Evolutionary conservation across 768 basidiomycete species (phyloP).

Genomic region (Hydnomerulius pinastri): DNA sequence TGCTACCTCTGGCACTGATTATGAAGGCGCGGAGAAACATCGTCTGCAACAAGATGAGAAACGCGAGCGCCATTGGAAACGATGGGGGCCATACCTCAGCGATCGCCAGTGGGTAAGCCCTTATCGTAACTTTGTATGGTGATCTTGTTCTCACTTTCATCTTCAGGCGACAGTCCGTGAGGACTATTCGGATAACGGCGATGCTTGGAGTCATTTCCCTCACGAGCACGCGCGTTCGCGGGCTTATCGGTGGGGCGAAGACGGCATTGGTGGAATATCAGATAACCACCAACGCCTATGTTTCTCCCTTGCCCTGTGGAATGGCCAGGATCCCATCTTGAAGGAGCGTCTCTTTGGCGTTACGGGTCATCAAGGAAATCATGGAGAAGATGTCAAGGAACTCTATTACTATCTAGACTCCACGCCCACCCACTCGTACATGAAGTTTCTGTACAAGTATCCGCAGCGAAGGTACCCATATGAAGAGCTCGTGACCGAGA

Average conservation of each 20-base stretch:
- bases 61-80: slow-evolving; percentile 91
- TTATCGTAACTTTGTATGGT: not conserved
- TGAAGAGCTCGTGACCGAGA: slow-evolving; percentile 89
- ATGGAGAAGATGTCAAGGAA: slow-evolving; percentile 99
- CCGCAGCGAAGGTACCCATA: slow-evolving; percentile 93
- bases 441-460: slow-evolving; percentile 99
- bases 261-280: slow-evolving; percentile 95
- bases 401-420: slow-evolving; percentile 98
- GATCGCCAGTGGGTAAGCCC: slow-evolving; percentile 93
- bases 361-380: slow-evolving; percentile 97
- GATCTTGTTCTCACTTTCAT: not conserved
- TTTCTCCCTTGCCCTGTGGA: slow-evolving; percentile 92
- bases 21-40: slow-evolving; percentile 80
- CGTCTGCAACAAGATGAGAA: slow-evolving; percentile 82
- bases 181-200: slow-evolving; percentile 95
- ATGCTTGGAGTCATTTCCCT: slow-evolving; percentile 95
- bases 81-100: slow-evolving; percentile 97
- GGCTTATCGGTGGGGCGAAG: slow-evolving; percentile 98
- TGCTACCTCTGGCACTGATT: slow-evolving; percentile 64
- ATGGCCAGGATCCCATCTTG: slow-evolving; percentile 89
- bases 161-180: slow-evolving; percentile 94
- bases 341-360: slow-evolving; percentile 97
- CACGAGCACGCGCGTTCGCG: slow-evolving; percentile 92
- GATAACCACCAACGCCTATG: slow-evolving; percentile 97
- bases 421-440: slow-evolving; percentile 98